phyloP scores from a whole-genome alignment of 2,329 filamentous ascomycete genomes.

The Hansfordia pulvinata region DNA sequence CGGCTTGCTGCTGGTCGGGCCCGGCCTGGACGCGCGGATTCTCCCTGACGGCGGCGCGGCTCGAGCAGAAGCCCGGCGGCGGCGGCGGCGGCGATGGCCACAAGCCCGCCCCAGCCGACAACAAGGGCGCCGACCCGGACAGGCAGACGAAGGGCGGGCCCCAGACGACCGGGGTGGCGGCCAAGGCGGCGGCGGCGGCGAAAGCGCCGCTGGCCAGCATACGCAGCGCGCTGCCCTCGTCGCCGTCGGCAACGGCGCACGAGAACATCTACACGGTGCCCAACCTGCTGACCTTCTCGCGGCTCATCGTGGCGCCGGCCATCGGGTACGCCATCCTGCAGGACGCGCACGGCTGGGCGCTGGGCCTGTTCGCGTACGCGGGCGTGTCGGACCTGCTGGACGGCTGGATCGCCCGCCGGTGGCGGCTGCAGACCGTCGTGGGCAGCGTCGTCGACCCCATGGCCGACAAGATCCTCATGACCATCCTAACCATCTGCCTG shows the following conservation, averaged over 20 bases:
- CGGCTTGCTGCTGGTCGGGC: too few relatives aligned
- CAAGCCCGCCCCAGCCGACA: too few relatives aligned
- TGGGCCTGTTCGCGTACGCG: constrained; percentile 83
- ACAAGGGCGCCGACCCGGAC: too few relatives aligned
- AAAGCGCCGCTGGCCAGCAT: constrained; percentile 5
- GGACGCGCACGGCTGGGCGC: constrained; percentile 63
- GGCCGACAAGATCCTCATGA: constrained; percentile 96
- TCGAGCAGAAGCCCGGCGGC: too few relatives aligned
- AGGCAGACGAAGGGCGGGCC: too few relatives aligned
- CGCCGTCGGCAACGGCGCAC: constrained; percentile 29
- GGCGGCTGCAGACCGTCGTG: constrained; percentile 83
- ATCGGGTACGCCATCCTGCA: constrained; percentile 83
- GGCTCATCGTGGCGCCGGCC: constrained; percentile 68
- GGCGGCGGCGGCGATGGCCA: too few relatives aligned
- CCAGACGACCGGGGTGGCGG: background rate
- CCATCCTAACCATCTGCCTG: constrained; percentile 72
- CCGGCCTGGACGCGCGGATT: too few relatives aligned
- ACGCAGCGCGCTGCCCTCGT: constrained; percentile 15
- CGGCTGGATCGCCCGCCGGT: constrained; percentile 82
- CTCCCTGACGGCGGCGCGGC: too few relatives aligned
- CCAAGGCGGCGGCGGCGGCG: background rate
- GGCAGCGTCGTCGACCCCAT: constrained; percentile 92
- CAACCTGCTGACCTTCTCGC: constrained; percentile 80
- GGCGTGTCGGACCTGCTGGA: constrained; percentile 86
- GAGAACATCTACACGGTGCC: constrained; percentile 98